These are phyloP conservation scores for Drechmeria coniospora DNA, from an alignment of 2,329 filamentous ascomycete genomes.

Conservation along the genomic window DNA sequence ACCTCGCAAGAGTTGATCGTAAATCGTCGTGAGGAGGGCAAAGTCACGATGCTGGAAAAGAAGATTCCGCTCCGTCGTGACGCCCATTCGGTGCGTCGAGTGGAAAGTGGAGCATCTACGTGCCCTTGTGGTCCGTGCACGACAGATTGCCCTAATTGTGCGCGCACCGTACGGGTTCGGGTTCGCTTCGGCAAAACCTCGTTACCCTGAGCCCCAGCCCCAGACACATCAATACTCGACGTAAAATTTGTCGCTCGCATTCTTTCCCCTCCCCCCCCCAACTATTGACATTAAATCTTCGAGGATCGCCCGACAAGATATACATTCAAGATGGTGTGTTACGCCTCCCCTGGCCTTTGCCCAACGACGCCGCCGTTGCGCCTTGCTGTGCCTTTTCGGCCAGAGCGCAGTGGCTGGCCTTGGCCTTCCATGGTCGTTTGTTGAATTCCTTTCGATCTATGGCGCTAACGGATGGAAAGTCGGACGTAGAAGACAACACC, in stretches of 20 bases:
- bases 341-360: slow-evolving; percentile 1
- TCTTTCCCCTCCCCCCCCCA: slow-evolving; percentile 10
- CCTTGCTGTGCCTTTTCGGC: slow-evolving; percentile 2
- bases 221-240: slow-evolving; percentile 13
- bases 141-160: slow-evolving; percentile 27
- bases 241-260: slow-evolving; percentile 15
- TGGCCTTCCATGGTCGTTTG: slow-evolving; percentile 9
- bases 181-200: slow-evolving; percentile 21
- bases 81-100: neutral
- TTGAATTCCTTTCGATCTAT: slow-evolving; percentile 3
- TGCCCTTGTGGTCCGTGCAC: slow-evolving; percentile 27
- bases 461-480: too few relatives aligned
- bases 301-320: slow-evolving; percentile 51
- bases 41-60: slow-evolving; percentile 3
- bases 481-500: slow-evolving; percentile 99
- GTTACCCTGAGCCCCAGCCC: slow-evolving; percentile 15
- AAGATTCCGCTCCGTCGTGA: slow-evolving; percentile 2
- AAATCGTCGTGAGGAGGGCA: too few relatives aligned
- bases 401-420: slow-evolving; percentile 1
- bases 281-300: slow-evolving; percentile 36
- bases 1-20: too few relatives aligned
- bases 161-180: slow-evolving; percentile 14
- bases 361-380: slow-evolving; percentile 4
- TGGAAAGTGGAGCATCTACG: slow-evolving; percentile 10
- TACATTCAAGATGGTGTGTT: slow-evolving; percentile 45